Conservation (phyloP, 2,329 filamentous ascomycete genomes). For the Sclerotiophoma versabilis region DNA sequence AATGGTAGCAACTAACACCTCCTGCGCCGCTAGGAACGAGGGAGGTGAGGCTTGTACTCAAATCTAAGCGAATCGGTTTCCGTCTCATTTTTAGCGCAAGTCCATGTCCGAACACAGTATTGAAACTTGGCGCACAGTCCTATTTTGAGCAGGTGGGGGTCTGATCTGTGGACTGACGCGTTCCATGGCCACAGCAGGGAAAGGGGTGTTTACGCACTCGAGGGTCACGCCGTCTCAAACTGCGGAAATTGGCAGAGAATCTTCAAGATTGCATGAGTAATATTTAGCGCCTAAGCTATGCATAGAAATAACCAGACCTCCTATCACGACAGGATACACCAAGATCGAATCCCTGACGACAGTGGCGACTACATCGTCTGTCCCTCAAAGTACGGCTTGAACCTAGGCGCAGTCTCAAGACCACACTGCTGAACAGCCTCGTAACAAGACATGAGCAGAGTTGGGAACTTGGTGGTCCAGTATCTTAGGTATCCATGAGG, state of each 20-base stretch:
- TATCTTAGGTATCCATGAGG: conserved; percentile 84
- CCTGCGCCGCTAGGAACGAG: conserved; percentile 8
- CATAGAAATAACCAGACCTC: not conserved
- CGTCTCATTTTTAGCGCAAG: conserved; percentile 16
- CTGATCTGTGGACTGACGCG: conserved; percentile 8
- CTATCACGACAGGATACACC: not conserved
- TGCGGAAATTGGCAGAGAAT: not conserved
- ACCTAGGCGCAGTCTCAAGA: conserved; percentile 70
- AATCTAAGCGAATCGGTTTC: conserved; percentile 17
- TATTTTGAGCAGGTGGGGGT: conserved; percentile 20
- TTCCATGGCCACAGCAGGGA: conserved; percentile 2
- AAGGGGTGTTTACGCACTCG: not conserved
- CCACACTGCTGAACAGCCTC: conserved; percentile 72
- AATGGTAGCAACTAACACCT: conserved; percentile 8
- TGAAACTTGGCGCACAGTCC: conserved; percentile 17
- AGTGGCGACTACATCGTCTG: conserved; percentile 21
- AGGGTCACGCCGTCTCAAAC: not conserved
- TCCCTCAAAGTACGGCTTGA: conserved; percentile 71
- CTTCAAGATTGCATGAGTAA: not conserved
- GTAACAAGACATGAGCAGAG: conserved; percentile 79
- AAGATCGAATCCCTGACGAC: not conserved
- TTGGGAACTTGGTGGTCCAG: conserved; percentile 82
- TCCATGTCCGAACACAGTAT: conserved; percentile 14
- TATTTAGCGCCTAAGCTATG: conserved; percentile 6
- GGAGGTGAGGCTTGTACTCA: conserved; percentile 15